Conservation (phyloP, 2,329 filamentous ascomycete species). For the Arthrinium phaeospermum region DNA sequence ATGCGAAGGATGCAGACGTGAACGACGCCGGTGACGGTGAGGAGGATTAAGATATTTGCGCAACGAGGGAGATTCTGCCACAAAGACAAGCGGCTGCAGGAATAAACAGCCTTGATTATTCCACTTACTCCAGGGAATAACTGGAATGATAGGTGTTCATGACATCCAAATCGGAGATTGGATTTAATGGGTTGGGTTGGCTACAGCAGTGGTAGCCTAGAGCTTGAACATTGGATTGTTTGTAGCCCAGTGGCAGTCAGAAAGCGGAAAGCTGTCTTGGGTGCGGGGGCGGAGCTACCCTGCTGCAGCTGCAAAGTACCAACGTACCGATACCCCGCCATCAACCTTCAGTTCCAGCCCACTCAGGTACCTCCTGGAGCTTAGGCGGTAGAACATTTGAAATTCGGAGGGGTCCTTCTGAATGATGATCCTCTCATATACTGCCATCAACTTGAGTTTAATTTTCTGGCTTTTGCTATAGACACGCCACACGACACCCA, state of each 20-base stretch:
- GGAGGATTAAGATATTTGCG: background rate
- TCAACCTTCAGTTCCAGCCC: background rate
- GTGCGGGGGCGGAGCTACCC: conserved; percentile 12
- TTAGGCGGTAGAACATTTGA: background rate
- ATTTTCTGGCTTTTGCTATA: background rate
- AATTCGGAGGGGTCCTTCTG: background rate
- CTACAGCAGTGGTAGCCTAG: background rate
- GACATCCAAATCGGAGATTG: background rate
- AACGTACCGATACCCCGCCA: background rate
- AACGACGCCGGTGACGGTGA: background rate
- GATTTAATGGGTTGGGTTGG: background rate
- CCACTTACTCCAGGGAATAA: too few relatives aligned
- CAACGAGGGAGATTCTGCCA: background rate
- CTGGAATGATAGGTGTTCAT: background rate
- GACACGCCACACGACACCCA: conserved; percentile 33
- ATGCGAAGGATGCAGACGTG: background rate
- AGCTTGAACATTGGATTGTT: background rate
- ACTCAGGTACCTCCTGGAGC: background rate
- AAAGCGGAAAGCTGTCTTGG: conserved; percentile 3
- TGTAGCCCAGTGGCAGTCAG: background rate
- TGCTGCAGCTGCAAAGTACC: background rate
- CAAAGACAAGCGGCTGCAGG: background rate
- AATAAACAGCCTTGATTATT: too few relatives aligned
- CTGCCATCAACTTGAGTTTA: background rate
- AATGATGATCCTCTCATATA: conserved; percentile 8